Evolutionary conservation across 2,329 filamentous ascomycete genomes (phyloP).

Genomic region (Botryosphaeria dothidea): DNA sequence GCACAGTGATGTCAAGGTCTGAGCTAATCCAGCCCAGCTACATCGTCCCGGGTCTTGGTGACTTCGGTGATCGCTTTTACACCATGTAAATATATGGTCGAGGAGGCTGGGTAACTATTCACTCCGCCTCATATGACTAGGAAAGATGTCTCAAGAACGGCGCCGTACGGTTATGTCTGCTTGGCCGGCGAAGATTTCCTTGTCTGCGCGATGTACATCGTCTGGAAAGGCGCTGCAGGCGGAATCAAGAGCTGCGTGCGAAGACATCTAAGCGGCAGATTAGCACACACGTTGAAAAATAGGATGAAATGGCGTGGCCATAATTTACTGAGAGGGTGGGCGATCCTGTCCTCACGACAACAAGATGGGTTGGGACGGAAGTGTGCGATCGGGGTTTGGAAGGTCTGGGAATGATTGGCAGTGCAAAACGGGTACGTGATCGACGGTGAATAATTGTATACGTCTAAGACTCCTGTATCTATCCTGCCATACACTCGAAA

Average conservation of each 20-base stretch:
- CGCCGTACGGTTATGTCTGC: no score
- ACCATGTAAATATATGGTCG: conserved; percentile 65
- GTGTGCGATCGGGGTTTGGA: not conserved
- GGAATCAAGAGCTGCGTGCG: not conserved
- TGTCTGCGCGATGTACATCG: not conserved
- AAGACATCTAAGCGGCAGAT: not conserved
- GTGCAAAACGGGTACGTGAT: not conserved
- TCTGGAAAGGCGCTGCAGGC: not conserved
- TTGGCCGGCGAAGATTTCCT: no score
- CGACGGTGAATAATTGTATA: no score
- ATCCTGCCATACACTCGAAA: no score
- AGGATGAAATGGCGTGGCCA: not conserved
- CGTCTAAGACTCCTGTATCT: no score
- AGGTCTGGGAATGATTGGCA: not conserved
- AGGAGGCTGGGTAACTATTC: not conserved
- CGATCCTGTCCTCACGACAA: not conserved
- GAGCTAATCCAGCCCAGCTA: conserved; percentile 62
- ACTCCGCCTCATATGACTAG: not conserved
- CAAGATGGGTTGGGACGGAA: not conserved
- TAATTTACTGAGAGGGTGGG: no score
- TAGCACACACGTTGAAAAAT: no score
- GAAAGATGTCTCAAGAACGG: not conserved
- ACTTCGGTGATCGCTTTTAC: conserved; percentile 96
- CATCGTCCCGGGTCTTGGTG: conserved; percentile 89
- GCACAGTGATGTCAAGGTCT: conserved; percentile 27